Evolutionary conservation across 2,329 filamentous ascomycete species (phyloP), one percentile per base, ranked within the genome.

Genomic region (Neurospora sp.): DNA sequence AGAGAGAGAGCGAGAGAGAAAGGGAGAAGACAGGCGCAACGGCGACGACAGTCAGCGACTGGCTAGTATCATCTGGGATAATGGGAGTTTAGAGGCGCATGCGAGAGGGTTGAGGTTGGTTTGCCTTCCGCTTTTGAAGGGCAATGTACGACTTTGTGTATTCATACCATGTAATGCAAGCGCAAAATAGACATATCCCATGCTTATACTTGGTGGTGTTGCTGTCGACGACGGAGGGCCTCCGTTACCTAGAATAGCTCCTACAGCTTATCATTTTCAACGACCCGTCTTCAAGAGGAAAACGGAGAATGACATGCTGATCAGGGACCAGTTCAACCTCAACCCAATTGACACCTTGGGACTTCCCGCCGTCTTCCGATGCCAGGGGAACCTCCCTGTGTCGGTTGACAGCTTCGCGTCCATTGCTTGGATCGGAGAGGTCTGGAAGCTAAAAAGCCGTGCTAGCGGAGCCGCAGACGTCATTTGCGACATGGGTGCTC

Each of bases 391-490:
- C 52, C 36, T 10, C 23, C 28, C 52, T 33, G 28, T 62, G 52
- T 28, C 28, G 28, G 28, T 62, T 36, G 28, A 36, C 52, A 68
- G 70, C 40, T 74, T 72, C 70, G 9, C 38, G 69, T 33, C 28
- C 28, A 33, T 58, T 43, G 67, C 33, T 73, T 74, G 71, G 39
- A 74, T 71, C 69, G 72, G 73, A 33, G 52, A 62, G 52, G 52
- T 3, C 28, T 62, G 52, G 52, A 62, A 62, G 52, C 52, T 62
- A 52, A 36, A 62, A 62, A 62, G 17, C 15, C 52, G 36, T 19
- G 28, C 70, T 33, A 40, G 71, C 69, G 72, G 72, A 74, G 73
- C 75, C 74, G 71, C 72, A 71, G 74, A 77, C 76, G 77, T 78
- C 76, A 78, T 75, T 71, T 66, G 62, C 19, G 52, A 66, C 74